Base-by-base conservation (phyloP, 306 rosid genomes). In the Medicago ruthenica region DNA sequence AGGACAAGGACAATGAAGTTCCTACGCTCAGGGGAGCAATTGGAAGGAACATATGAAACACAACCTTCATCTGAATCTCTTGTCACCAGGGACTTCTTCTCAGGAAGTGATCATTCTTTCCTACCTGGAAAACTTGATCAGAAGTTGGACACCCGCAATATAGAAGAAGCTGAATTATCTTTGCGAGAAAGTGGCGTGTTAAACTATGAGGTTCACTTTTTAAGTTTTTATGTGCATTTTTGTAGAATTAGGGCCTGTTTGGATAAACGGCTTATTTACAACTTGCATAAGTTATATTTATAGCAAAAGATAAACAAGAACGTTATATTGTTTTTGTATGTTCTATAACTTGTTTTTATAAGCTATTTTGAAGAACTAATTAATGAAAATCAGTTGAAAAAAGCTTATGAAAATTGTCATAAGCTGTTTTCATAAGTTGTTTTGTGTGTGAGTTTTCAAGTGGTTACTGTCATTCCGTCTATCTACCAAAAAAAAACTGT, bases 161-260 rank as follows among this genome's bases (percentile, higher is more conserved):
- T 95, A 24, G 97, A 92, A 81, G 97, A 95, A 85, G 97, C 97
- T 4, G 97, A 95, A 77, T 89, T 87, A 75, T 88, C 97, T 21
- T 83, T 95, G 64, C 88, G 92, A 2, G 96, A 86, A 81, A 92
- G 87, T 78, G 97, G 97, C 5, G 80, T 82, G 70, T 86, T 95
- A 83, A 95, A 90, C 87, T 89, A 96, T 50, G 98, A 96, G 96
- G 99, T 96, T 41, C 70, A 9, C 62, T 17, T 53, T 83, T 37
- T 14, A 63, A 53, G 69, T 17, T 53, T 80, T 37, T 17, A 63
- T 61, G 69, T 31, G 17, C 16, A 22, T 53, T 53, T 53, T 53
- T 17, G 58, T n/a, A n/a, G n/a, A n/a, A n/a, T n/a, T n/a, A n/a
- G n/a, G n/a, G n/a, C n/a, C n/a, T n/a, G 18, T 50, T 15, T 50